Percentiles rank a stretch among this genome's conserved stretches.
Conservation (phyloP, 2,329 filamentous ascomycete genomes). For the Claviceps monticola region DNA sequence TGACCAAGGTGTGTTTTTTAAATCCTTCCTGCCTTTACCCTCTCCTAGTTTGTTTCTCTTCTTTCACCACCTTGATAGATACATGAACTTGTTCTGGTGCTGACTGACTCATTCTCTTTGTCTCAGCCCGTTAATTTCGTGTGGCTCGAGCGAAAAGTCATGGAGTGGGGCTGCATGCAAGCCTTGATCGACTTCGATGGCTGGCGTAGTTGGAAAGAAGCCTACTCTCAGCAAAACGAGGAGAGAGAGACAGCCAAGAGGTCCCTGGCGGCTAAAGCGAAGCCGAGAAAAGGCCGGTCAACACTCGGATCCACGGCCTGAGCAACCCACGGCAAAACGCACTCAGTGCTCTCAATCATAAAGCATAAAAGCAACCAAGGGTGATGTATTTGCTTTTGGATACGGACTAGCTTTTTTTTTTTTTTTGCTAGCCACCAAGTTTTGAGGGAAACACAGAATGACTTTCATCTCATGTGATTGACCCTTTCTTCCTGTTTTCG, state of each 20-base stretch:
- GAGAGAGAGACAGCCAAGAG: conserved; percentile 30
- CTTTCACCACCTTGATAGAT: neutral
- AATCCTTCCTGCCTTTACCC: neutral
- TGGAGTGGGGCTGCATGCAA: conserved; percentile 99
- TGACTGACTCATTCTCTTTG: neutral
- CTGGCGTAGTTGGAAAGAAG: conserved; percentile 91
- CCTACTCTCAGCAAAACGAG: conserved; percentile 39
- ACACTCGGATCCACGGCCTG: conserved; percentile 12
- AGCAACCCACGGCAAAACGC: neutral
- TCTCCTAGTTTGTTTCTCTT: neutral
- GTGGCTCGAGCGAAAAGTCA: conserved; percentile 94
- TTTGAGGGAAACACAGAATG: too few species aligned
- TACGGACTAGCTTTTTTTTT: too few species aligned
- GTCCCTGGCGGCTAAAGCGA: conserved; percentile 20
- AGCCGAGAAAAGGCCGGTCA: conserved; percentile 31
- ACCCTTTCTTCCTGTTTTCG: neutral
- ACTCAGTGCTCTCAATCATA: neutral
- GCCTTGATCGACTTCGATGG: conserved; percentile 96
- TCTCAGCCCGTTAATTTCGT: conserved; percentile 88
- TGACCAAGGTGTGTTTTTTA: conserved; percentile 64
- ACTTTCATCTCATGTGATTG: too few species aligned
- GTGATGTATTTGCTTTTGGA: too few species aligned
- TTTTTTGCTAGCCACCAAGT: too few species aligned
- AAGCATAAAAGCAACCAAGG: too few species aligned
- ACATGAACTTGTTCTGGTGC: neutral